Conservation (phyloP, 768 basidiomycete species). For the Russula foetens region DNA sequence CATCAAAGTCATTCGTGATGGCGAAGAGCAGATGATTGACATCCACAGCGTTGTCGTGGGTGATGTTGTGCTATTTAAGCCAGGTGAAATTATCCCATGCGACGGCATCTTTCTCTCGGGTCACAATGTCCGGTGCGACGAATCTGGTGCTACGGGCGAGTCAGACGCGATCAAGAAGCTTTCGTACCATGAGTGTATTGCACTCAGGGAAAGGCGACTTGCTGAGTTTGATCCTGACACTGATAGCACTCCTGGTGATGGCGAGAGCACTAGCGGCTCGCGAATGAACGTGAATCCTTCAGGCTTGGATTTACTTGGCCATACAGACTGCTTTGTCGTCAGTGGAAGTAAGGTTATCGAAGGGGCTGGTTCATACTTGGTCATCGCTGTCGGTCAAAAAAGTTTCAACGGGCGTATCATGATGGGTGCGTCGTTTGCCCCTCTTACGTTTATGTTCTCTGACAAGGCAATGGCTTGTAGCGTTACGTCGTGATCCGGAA, state of each 20-base stretch:
- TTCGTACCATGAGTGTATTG: conserved; percentile 65
- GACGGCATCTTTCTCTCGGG: too few relatives aligned
- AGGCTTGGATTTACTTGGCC: conserved; percentile 31
- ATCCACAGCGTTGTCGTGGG: too few relatives aligned
- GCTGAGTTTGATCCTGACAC: conserved; percentile 4
- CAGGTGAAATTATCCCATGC: too few relatives aligned
- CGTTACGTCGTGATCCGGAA: too few relatives aligned
- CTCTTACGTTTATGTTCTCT: neutral
- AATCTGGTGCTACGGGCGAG: too few relatives aligned
- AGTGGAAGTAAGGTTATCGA: conserved; percentile 91
- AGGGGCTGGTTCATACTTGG: conserved; percentile 88
- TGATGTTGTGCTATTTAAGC: too few relatives aligned
- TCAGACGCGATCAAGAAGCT: conserved; percentile 92
- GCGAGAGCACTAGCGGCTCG: conserved; percentile 25
- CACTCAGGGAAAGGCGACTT: conserved; percentile 32
- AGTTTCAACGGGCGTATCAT: too few relatives aligned
- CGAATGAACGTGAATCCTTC: conserved; percentile 7
- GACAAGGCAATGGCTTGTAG: conserved; percentile 33
- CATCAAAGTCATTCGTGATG: conserved; percentile 53
- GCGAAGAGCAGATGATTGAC: too few relatives aligned
- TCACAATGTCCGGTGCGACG: too few relatives aligned
- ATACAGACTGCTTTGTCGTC: conserved; percentile 88
- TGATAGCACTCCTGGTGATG: neutral
- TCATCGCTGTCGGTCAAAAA: conserved; percentile 86
- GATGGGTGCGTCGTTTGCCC: conserved; percentile 62